Evolutionary conservation across 2,329 filamentous ascomycete species (phyloP).

Genomic region (Nemania diffusa): DNA sequence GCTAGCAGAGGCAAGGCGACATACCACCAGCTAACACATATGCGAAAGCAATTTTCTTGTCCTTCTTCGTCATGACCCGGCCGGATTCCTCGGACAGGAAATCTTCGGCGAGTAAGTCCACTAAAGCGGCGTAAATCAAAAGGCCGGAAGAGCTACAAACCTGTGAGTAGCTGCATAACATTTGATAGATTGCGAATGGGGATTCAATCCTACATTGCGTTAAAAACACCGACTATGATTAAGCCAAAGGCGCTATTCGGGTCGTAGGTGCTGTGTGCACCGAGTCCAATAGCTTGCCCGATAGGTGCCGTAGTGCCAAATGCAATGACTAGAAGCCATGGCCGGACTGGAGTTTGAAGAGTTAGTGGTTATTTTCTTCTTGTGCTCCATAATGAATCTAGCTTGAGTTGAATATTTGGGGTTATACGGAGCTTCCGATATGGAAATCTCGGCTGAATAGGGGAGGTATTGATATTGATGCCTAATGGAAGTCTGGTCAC

Average conservation of each 20-base stretch:
- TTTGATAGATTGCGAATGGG: no score
- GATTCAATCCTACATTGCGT: constrained; percentile 65
- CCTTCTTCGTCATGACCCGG: constrained; percentile 60
- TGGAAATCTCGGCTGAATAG: background rate
- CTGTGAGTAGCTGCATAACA: constrained; percentile 9
- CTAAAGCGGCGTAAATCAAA: constrained; percentile 69
- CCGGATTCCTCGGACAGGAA: constrained; percentile 69
- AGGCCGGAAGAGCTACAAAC: constrained; percentile 65
- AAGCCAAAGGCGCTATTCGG: constrained; percentile 71
- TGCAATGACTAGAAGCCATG: constrained; percentile 70
- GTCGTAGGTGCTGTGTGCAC: constrained; percentile 67
- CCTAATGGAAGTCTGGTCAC: background rate
- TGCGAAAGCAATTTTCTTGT: constrained; percentile 64
- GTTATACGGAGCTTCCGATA: background rate
- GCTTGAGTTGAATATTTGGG: background rate
- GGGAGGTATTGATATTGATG: background rate
- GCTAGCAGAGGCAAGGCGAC: constrained; percentile 20
- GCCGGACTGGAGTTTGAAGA: constrained; percentile 53
- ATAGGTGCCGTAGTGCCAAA: constrained; percentile 73
- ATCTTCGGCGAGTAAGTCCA: constrained; percentile 72
- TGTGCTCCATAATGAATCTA: background rate
- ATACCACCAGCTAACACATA: constrained; percentile 64
- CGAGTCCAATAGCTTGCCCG: constrained; percentile 71
- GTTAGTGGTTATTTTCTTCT: background rate
- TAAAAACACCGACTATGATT: constrained; percentile 72